These are phyloP conservation scores for Candida pseudofarinosa DNA, from an alignment of 805 yeast species.

Conservation along the genomic window DNA sequence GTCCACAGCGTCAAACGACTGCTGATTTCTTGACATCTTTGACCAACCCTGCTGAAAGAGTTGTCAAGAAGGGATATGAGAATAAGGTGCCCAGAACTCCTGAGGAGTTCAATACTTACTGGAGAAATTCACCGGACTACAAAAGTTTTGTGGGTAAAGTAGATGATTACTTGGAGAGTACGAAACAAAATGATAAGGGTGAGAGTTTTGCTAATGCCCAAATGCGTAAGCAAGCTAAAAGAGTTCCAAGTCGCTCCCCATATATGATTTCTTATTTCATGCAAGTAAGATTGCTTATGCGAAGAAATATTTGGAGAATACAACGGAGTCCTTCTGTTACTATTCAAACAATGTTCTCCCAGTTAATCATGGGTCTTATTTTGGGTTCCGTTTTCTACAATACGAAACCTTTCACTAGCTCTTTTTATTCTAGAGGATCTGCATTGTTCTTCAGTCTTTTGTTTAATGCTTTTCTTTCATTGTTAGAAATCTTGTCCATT, in stretches of 20 bases:
- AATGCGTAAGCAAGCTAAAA: slow-evolving; percentile 13
- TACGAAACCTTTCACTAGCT: slow-evolving; percentile 45
- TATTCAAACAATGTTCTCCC: slow-evolving; percentile 43
- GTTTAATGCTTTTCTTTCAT: slow-evolving; percentile 46
- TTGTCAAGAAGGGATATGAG: slow-evolving; percentile 44
- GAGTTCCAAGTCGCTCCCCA: slow-evolving; percentile 34
- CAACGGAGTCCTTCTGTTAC: slow-evolving; percentile 55
- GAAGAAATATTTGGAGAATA: slow-evolving; percentile 52
- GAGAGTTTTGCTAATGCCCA: slow-evolving; percentile 16
- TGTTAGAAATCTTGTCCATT: slow-evolving; percentile 40
- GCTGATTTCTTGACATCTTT: slow-evolving; percentile 70
- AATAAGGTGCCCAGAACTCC: slow-evolving; percentile 56
- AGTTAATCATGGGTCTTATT: slow-evolving; percentile 53
- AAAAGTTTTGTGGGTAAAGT: slow-evolving; percentile 19
- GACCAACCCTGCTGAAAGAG: slow-evolving; percentile 63
- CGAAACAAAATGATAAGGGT: slow-evolving; percentile 15
- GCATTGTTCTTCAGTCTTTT: slow-evolving; percentile 55
- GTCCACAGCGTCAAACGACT: slow-evolving; percentile 63
- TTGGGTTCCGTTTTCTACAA: slow-evolving; percentile 61
- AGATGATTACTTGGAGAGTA: slow-evolving; percentile 10
- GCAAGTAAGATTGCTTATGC: slow-evolving; percentile 48
- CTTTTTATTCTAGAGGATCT: slow-evolving; percentile 66
- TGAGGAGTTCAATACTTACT: slow-evolving; percentile 54
- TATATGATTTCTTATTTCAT: slow-evolving; percentile 41
- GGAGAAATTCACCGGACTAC: slow-evolving; percentile 47